Evolutionary conservation across 176 grass and related monocot genomes (phyloP).

Genomic region (Tuctoria greenei): DNA sequence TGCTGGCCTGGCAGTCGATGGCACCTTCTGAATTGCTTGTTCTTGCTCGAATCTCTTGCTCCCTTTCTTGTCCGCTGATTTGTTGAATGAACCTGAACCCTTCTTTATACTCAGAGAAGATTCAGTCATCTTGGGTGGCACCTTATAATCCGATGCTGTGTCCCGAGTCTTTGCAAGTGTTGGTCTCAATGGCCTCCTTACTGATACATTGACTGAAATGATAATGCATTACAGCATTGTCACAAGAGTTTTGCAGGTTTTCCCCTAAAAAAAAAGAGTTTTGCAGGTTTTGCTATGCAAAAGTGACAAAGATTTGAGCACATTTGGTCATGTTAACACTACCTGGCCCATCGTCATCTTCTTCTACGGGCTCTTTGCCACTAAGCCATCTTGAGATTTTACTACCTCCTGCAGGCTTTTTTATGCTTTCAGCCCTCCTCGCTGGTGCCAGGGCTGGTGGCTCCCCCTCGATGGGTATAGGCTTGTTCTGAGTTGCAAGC

Average conservation of each 20-base stretch:
- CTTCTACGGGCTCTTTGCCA: constrained; percentile 47
- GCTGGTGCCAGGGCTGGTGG: not conserved
- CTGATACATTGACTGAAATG: constrained; percentile 45
- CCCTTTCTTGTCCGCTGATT: constrained; percentile 46
- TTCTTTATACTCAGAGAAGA: constrained; percentile 40
- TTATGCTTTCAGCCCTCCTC: constrained; percentile 48
- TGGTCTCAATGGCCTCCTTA: constrained; percentile 41
- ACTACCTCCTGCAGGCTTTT: constrained; percentile 47
- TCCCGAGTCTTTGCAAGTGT: constrained; percentile 13
- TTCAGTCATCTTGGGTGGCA: constrained; percentile 35
- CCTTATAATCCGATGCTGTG: constrained; percentile 23
- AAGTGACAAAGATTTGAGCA: not conserved
- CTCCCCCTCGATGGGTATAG: not conserved
- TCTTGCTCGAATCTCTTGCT: constrained; percentile 56
- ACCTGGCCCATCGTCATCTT: constrained; percentile 59
- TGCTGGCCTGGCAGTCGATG: constrained; percentile 33
- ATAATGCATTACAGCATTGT: not conserved
- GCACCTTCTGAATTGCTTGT: constrained; percentile 46
- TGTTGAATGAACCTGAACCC: constrained; percentile 49
- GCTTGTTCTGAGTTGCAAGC: constrained; percentile 41
- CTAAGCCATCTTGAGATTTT: constrained; percentile 73
- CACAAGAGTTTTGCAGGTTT: constrained; percentile 11
- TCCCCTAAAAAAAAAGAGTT: too few species aligned
- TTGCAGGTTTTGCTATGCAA: not conserved
- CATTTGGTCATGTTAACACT: not conserved